phyloP scores from a whole-genome alignment of 1,284 basidiomycete genomes.

The Cryptococcus depauperatus region DNA sequence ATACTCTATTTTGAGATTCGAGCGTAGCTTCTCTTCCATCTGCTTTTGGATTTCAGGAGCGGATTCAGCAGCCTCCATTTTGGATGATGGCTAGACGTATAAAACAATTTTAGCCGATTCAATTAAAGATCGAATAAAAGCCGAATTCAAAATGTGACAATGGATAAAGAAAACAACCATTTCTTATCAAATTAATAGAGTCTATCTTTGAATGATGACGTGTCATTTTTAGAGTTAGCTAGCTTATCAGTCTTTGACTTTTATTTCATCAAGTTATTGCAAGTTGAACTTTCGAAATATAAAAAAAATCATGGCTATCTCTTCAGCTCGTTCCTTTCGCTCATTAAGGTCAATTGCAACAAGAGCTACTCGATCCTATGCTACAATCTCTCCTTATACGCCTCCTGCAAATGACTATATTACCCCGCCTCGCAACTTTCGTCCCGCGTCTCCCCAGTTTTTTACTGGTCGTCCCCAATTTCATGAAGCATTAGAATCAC shows the following conservation, averaged over 20 bases:
- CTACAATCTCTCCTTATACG: slow-evolving; percentile 13
- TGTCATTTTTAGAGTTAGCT: no score
- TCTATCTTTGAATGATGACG: no score
- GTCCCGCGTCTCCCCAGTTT: slow-evolving; percentile 60
- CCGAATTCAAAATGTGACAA: no score
- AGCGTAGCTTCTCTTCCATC: slow-evolving; percentile 28
- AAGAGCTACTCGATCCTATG: slow-evolving; percentile 5
- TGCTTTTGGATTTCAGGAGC: slow-evolving; percentile 7
- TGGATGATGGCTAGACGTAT: no score
- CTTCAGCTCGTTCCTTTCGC: slow-evolving; percentile 12
- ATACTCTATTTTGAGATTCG: slow-evolving; percentile 21
- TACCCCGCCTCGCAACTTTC: slow-evolving; percentile 22
- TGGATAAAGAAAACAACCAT: no score
- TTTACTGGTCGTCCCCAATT: slow-evolving; percentile 77
- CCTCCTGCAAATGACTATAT: slow-evolving; percentile 3
- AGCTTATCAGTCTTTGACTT: not conserved
- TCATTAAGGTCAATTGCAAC: slow-evolving; percentile 5
- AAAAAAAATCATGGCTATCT: slow-evolving; percentile 13
- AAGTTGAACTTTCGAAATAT: no score
- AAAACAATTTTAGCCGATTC: no score
- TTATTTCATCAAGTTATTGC: no score
- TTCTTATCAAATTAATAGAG: no score
- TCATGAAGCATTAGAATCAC: slow-evolving; percentile 62
- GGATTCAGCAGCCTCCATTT: slow-evolving; percentile 10
- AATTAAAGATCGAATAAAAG: no score